Percentiles rank a stretch among this genome's conserved stretches.
Evolutionary conservation across 2,329 filamentous ascomycete species (phyloP).

Genomic region (Aspergillus quadrilineatus): DNA sequence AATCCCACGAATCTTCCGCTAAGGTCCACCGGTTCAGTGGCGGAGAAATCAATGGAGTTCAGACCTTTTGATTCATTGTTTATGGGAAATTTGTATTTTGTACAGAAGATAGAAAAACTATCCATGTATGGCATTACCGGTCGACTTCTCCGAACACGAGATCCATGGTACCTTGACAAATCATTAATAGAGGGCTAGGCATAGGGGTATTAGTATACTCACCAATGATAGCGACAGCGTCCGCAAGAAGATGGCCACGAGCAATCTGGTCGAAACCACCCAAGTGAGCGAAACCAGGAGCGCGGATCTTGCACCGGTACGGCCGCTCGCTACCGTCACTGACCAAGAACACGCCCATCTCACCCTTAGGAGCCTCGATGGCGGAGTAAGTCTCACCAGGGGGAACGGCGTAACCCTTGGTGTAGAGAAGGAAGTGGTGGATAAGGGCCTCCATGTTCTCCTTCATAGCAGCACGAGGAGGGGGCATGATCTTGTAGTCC

Average conservation of each 20-base stretch:
- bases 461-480: slow-evolving; percentile 97
- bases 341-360: slow-evolving; percentile 97
- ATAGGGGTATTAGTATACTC: slow-evolving; percentile 28
- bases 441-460: slow-evolving; percentile 99
- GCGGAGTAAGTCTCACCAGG: slow-evolving; percentile 97
- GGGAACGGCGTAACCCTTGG: slow-evolving; percentile 95
- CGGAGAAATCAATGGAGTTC: not conserved
- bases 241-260: slow-evolving; percentile 88
- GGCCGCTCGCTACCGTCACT: slow-evolving; percentile 95
- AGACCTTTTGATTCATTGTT: slow-evolving; percentile 9
- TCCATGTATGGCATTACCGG: slow-evolving; percentile 40
- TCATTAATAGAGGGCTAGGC: slow-evolving; percentile 7
- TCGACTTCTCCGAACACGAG: slow-evolving; percentile 76
- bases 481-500: slow-evolving; percentile 97
- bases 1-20: slow-evolving; percentile 6
- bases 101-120: slow-evolving; percentile 19
- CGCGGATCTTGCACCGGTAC: slow-evolving; percentile 95
- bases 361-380: slow-evolving; percentile 99
- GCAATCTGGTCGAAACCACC: slow-evolving; percentile 90
- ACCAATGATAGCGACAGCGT: slow-evolving; percentile 91
- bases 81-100: slow-evolving; percentile 13
- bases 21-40: not conserved
- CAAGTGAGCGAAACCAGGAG: slow-evolving; percentile 94
- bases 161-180: slow-evolving; percentile 66
- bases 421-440: slow-evolving; percentile 98